A percentile compares a stretch with the other conserved stretches of the same genome.
Conservation (phyloP, 192 early-diverging fungal species). For the Backusella morwellensis region DNA sequence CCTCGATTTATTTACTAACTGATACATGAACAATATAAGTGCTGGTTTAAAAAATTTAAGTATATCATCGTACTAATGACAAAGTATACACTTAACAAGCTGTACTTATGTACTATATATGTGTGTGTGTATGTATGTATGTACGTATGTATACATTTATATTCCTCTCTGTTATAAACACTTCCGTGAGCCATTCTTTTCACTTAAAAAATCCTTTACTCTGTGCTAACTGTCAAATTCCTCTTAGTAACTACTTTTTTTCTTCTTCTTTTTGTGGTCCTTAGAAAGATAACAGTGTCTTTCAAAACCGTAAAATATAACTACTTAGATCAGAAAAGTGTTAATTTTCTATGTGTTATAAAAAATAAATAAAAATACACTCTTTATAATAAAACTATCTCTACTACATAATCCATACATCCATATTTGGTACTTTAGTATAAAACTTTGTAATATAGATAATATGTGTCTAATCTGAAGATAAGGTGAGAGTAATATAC, state of each 20-base stretch:
- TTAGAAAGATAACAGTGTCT: neutral
- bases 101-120: neutral
- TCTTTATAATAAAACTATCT: neutral
- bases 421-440: neutral
- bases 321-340: neutral
- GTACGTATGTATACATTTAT: neutral
- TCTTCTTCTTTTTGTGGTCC: neutral
- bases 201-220: neutral
- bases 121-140: too few species aligned
- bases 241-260: neutral
- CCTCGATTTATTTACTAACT: neutral
- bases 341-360: neutral
- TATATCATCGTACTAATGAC: neutral
- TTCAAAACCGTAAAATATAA: neutral
- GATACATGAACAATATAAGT: neutral
- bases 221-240: neutral
- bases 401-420: neutral
- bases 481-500: neutral
- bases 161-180: neutral
- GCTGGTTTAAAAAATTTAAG: neutral
- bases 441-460: neutral
- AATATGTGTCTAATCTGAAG: neutral
- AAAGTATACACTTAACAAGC: neutral
- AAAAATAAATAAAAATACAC: too few species aligned
- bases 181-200: neutral